A percentile compares a stretch with the other conserved stretches of the same genome.
phyloP scores from a whole-genome alignment of 2,329 filamentous ascomycete genomes.

The Aspergillus intermedius region DNA sequence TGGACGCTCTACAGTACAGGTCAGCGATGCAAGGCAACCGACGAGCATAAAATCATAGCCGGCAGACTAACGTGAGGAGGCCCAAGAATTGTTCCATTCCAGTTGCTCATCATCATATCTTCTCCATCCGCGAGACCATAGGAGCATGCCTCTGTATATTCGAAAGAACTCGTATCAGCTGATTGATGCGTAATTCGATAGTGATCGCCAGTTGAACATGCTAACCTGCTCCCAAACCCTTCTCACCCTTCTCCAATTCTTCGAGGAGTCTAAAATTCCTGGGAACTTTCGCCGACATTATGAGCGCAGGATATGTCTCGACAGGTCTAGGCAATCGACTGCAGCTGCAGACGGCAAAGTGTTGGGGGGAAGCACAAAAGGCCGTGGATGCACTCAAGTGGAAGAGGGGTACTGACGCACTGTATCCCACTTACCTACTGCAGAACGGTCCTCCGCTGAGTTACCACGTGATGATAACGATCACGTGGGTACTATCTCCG shows the following conservation, averaged over 20 bases:
- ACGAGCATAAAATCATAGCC: not conserved
- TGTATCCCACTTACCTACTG: constrained; percentile 10
- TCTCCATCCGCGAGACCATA: constrained; percentile 92
- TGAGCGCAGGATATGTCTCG: constrained; percentile 4
- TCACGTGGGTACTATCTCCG: constrained; percentile 14
- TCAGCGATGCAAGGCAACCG: not conserved
- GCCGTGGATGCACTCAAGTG: constrained; percentile 5
- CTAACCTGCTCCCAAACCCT: constrained; percentile 78
- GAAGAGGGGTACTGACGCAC: constrained; percentile 16
- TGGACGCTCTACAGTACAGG: constrained; percentile 66
- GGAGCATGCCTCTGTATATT: constrained; percentile 74
- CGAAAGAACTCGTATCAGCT: constrained; percentile 14
- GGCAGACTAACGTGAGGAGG: constrained; percentile 74
- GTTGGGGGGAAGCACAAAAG: not conserved
- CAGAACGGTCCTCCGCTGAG: not conserved
- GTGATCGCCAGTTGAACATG: not conserved
- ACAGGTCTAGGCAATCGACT: not conserved
- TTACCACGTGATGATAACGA: constrained; percentile 12
- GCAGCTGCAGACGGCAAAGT: not conserved
- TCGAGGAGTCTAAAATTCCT: constrained; percentile 94
- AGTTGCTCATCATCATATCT: constrained; percentile 94
- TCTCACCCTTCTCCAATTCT: constrained; percentile 98
- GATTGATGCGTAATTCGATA: not conserved
- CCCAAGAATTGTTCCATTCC: constrained; percentile 96
- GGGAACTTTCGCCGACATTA: constrained; percentile 70